Evolutionary conservation across 495 filamentous ascomycete species (phyloP), one percentile per base, ranked within the genome.

Genomic region (Neurospora sp.): DNA sequence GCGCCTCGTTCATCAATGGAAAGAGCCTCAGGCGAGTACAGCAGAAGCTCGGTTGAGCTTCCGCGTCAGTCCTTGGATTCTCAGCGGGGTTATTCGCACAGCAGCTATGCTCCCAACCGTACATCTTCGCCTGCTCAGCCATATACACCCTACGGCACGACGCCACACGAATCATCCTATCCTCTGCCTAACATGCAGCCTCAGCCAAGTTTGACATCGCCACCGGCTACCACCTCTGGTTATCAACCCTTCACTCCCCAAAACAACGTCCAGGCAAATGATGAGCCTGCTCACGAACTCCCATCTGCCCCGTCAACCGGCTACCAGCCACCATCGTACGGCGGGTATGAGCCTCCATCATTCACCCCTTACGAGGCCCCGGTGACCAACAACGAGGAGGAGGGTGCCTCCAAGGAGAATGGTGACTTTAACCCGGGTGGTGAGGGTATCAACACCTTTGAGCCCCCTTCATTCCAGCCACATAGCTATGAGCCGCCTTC

Each of bases 401-500:
- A 71, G 38, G 40, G 41, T 12, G 68, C 40, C n/a, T 42, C 16
- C 20, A 20, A 70, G 6, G 71, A 40, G 14, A 39, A 72, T n/a
- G 38, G 44, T 17, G 44, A 17, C 3, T 53, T 59, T 0, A 73
- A 73, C 12, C 79, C 74, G 38, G 70, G 53, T 48, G 69, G 76
- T 7, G 78, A 72, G 35, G 14, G 12, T 41, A 71, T 78, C 69
- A 79, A 81, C 65, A 75, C 78, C 14, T 89, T 86, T 74, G 84
- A 87, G 44, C 84, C 86, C 35, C 84, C 87, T 2, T 83, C 86
- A 17, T 87, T 82, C 73, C 82, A 86, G 65, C 81, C 83, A 38
- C 84, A 82, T 39, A 74, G 81, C 72, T 89, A 88, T 73, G 86
- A 89, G 69, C 87, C 89, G 1, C 84, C 85, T 14, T 86, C 84